Base-by-base conservation (phyloP, 805 yeast species). In the Starmerella bombicola region DNA sequence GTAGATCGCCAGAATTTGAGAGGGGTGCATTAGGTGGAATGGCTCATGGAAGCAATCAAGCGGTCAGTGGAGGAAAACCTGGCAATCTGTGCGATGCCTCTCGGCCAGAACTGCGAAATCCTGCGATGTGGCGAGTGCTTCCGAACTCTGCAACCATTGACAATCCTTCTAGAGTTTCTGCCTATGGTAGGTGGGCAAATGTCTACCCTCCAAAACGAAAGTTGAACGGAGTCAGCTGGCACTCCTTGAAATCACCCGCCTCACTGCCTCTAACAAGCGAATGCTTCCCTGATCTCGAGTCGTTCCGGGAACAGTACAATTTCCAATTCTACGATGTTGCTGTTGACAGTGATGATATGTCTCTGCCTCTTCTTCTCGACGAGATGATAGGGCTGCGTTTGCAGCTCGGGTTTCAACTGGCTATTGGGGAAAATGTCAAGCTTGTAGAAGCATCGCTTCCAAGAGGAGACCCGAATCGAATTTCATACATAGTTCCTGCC, bases 241-340 rank as follows among this genome's bases (percentile, higher is more conserved):
- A 83, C 39, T 86, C 97, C 0, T 67, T 93, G 39, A 78, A 85
- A 12, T 75, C 95, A 0, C 99, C 99, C 0, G 96, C 97, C 0
- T 79, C 93, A 5, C 64, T 91, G 20, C 99, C 99, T 0, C 64
- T 82, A 0, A 76, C 84, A 2, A 76, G 93, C 0, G 73, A 80
- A 2, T 68, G 78, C 8, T 86, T 86, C 52, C 96, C 97, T 0
- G 59, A 78, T 0, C 62, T 67, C 10, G 65, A 67, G 4, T 85
- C 82, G 42, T 76, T 86, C 56, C 74, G 78, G 35, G 67, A 68
- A 3, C 77, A 81, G 46, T 88, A 77, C 58, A 74, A 81, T 1
- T 78, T 83, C 51, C 81, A 86, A 51, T 76, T 79, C n/a, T 93
- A 91, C 56, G 81, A 80, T 20, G 43, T 49, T 2, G 47, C 46